Evolutionary conservation across 805 yeast genomes (phyloP).

Genomic region (Wickerhamiella lipophila): DNA sequence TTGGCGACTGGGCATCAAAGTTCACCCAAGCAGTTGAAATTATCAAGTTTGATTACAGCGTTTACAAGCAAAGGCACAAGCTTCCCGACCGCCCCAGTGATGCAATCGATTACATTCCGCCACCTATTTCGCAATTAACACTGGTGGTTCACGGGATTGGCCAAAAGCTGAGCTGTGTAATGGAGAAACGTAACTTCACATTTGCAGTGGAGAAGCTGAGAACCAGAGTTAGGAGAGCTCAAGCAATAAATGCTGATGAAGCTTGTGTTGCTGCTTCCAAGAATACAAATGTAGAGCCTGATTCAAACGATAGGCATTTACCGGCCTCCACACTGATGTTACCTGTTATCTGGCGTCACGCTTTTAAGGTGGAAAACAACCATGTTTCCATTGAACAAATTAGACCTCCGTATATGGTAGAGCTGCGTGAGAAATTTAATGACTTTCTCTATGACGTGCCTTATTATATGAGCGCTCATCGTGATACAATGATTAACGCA

Average conservation of each 20-base stretch:
- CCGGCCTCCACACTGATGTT: conserved; percentile 26
- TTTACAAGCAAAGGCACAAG: conserved; percentile 17
- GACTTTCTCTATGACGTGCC: conserved; percentile 80
- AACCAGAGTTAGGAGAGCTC: conserved; percentile 22
- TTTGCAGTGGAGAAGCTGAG: conserved; percentile 42
- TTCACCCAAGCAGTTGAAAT: conserved; percentile 20
- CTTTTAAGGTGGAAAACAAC: conserved; percentile 27
- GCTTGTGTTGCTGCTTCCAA: no score
- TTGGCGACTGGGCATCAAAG: conserved; percentile 19
- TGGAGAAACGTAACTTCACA: conserved; percentile 73
- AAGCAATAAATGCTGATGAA: neutral
- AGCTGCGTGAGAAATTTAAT: conserved; percentile 64
- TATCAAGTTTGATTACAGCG: conserved; percentile 26
- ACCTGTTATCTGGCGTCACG: conserved; percentile 86
- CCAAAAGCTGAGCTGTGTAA: conserved; percentile 67
- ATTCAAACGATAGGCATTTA: neutral
- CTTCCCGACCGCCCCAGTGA: conserved; percentile 25
- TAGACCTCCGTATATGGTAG: conserved; percentile 63
- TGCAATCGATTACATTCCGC: conserved; percentile 20
- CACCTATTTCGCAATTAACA: conserved; percentile 47
- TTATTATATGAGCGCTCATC: conserved; percentile 60
- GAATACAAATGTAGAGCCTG: no score
- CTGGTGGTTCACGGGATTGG: conserved; percentile 93
- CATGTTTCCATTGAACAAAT: conserved; percentile 54
- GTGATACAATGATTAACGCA: conserved; percentile 47